Base-by-base conservation (phyloP, 1,284 basidiomycete genomes). In the Pisolithus thermaeus region DNA sequence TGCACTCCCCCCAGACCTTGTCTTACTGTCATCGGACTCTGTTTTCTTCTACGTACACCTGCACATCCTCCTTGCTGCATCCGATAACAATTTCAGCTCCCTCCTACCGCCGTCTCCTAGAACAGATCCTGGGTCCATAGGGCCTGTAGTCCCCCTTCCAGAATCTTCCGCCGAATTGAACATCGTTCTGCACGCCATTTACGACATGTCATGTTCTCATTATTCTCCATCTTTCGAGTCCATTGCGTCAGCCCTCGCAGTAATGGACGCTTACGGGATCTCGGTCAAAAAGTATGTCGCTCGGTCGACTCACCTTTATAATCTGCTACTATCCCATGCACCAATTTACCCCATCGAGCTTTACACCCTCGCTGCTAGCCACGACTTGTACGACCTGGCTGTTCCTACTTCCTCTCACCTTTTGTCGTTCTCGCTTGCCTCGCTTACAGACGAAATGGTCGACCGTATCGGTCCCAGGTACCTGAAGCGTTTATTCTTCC, bases 41-140 rank as follows among this genome's bases (percentile, higher is more conserved):
- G 87, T 90, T 38, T 89, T 88, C 67, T 90, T 87, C 71, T 84
- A 83, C 57, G 78, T 81, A 12, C 81, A 85, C 61, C 70, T 70
- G 0, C 67, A 75, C 43, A 53, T 74, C 44, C 70, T 87, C 32
- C 69, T 81, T 36, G 59, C 62, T 3, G 70, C 67, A 4, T 86
- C 84, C 7, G 65, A 70, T 32, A 87, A 85, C 56, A 63, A 59
- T 9, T 85, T 87, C 63, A 72, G 73, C 43, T 67, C 69, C 8
- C 66, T 77, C 20, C 66, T 86, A 27, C 70, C 70, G 8, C 61
- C 73, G 18, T 51, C 61, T 6, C 6, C 47, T 22, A 64, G 72
- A 18, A 52, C 65, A 28, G 62, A 66, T 37, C 61, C 68, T 12
- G 52, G 59, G 46, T 66, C 72, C 11, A 68, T 74, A 45, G 73